A percentile compares a stretch with the other conserved stretches of the same genome.
Evolutionary conservation across 768 basidiomycete genomes (phyloP).

Genomic region (Terana coerulea): DNA sequence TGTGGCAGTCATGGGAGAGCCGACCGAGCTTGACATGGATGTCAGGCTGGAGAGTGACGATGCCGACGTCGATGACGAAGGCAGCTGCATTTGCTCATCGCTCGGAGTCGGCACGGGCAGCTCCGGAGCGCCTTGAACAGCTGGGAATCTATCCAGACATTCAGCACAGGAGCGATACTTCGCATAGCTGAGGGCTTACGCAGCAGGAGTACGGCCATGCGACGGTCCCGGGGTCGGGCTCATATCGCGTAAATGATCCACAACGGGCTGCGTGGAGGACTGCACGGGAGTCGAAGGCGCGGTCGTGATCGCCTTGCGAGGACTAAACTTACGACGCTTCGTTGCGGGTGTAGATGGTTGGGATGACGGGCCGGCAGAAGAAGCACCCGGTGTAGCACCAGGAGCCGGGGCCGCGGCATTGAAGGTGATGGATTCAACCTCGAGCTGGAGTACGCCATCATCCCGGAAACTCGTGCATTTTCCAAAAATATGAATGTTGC

Average conservation of each 20-base stretch:
- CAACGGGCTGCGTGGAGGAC: background rate
- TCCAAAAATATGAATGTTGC: background rate
- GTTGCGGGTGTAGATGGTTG: background rate
- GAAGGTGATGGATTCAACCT: background rate
- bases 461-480: background rate
- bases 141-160: background rate
- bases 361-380: background rate
- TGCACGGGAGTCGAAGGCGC: background rate
- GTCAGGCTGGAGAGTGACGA: too few relatives aligned
- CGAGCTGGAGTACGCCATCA: background rate
- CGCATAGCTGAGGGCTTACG: too few relatives aligned
- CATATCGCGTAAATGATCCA: background rate
- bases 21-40: too few relatives aligned
- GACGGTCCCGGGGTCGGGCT: too few relatives aligned
- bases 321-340: background rate
- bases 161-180: background rate
- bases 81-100: too few relatives aligned
- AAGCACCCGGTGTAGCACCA: background rate
- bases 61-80: too few relatives aligned
- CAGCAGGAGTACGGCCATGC: too few relatives aligned
- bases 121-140: too few relatives aligned
- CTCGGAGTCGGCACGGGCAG: too few relatives aligned
- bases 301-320: background rate
- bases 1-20: too few relatives aligned
- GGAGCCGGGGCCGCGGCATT: too few relatives aligned